Base-by-base conservation (phyloP, 345 rosid species). In the Hibiscus syriacus region DNA sequence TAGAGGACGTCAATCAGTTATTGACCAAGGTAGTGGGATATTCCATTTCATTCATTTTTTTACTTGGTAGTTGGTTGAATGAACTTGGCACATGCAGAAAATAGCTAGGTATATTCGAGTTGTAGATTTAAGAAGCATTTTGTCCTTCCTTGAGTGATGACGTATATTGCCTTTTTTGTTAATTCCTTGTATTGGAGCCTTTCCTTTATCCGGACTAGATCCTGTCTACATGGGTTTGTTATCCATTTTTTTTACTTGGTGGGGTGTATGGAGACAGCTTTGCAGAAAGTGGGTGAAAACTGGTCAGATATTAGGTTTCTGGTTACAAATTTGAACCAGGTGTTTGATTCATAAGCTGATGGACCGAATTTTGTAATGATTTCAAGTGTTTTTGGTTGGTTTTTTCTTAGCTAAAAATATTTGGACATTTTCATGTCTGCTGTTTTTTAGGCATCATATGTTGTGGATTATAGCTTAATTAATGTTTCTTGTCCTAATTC, bases 1-100 rank as follows among this genome's bases (percentile, higher is more conserved):
- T 49, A 88, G 99, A 80, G 98, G 99, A 71, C 90, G 86, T 61
- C 99, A 95, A 69, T 88, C 98, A 64, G 99, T 95, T 55, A 87
- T 91, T 64, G 99, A 95, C 76, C 97, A 90, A 88, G 99, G 99
- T 95, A 43, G 59, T 26, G 34, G 49, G 39, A 5, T 26, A 66
- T 64, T 64, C 36, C 14, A 7, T 64, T 26, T 34, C 49, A 19
- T 46, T 16, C 39, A 20, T 3, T 39, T 55, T 16, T 14, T 23
- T 8, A 16, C 54, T 25, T 43, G 32, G 38, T 43, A 14, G 5
- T 45, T 43, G 20, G 38, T 43, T 43, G 5, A 43, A 63, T 25
- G 53, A 8, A 64, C 3, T 62, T 41, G 53, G 52, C 32, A 9
- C 13, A 2, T 63, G 36, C 36, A 63, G 16, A 63, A 14, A 14